Evolutionary conservation across 495 filamentous ascomycete species (phyloP), one percentile per base, ranked within the genome.

Genomic region (Aspergillus coremiiformis): DNA sequence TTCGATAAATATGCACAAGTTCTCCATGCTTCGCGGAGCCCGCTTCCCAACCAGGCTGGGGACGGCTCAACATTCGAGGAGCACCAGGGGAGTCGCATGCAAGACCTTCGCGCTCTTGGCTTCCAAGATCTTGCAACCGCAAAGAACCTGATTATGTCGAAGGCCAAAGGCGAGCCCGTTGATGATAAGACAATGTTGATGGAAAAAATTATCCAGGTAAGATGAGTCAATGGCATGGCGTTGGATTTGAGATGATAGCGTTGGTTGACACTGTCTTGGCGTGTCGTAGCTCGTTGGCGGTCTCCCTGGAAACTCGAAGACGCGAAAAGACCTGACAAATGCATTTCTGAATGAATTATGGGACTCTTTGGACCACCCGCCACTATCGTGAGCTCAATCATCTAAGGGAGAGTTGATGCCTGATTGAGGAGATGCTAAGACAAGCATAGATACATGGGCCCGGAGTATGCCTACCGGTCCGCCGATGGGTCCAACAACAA

Each of bases 111-210:
- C 57, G 63, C 73, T 9, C 59, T 93, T 47, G 78, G 78, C 4
- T 73, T 84, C 63, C 74, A 77, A 53, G 81, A 85, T 52, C 53
- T 78, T 42, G 59, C 66, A 33, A 83, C 82, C 5, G 61, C 84
- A 48, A 76, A 73, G 63, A 72, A 78, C 29, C 53, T 82, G 24
- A 67, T 81, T 52, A 68, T 72, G 56, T 71, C 56, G 47, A 79
- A 82, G 62, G 69, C 66, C 19, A 70, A 69, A 15, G 81, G 85
- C 15, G 78, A 83, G 47, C 56, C 81, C 19, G 56, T 70, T 0
- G 82, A 89, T 55, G 88, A 93, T 65, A 91, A 90, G 72, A 89
- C 84, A 17, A 83, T 84, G 71, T 68, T 85, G 51, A 89, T 90
- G 85, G 87, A 91, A 61, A 74, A 75, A n/a, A 74, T 85, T 45